These are phyloP conservation scores for Chrysophaeum taylorii DNA, from an alignment of 352 stramenopile genomes.

Conservation along the genomic window DNA sequence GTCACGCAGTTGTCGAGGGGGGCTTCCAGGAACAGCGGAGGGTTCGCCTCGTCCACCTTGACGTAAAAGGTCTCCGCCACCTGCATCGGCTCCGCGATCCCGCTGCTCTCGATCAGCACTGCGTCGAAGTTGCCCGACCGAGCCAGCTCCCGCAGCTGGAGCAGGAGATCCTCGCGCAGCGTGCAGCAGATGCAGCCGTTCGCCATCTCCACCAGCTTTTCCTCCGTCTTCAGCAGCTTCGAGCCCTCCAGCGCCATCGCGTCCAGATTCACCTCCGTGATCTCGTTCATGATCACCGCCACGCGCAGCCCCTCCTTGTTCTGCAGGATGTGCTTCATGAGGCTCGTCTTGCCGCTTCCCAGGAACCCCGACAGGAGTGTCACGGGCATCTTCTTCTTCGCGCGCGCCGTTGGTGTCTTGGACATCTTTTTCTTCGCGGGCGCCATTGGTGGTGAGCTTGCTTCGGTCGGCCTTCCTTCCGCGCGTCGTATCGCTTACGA, in stretches of 20 bases:
- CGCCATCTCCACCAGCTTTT: slow-evolving; percentile 46
- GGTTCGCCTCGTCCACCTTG: background rate
- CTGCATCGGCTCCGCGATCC: background rate
- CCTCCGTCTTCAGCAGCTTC: background rate
- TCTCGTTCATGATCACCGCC: slow-evolving; percentile 55
- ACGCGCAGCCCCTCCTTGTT: slow-evolving; percentile 49
- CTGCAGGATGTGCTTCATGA: slow-evolving; percentile 44
- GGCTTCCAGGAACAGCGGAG: too few species aligned
- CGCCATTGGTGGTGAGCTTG: too few species aligned
- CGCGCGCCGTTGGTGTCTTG: too few species aligned
- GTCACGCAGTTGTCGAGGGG: background rate
- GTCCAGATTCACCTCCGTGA: slow-evolving; percentile 53
- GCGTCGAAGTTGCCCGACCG: background rate
- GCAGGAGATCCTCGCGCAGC: slow-evolving; percentile 41
- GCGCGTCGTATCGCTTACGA: too few species aligned
- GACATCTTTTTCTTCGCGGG: too few species aligned
- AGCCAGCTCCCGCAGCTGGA: background rate
- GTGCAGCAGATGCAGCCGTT: slow-evolving; percentile 54
- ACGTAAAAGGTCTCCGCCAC: background rate
- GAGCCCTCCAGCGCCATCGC: background rate
- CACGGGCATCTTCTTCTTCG: too few species aligned
- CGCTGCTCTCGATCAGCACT: slow-evolving; percentile 1
- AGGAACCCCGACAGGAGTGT: slow-evolving; percentile 42
- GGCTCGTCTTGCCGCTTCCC: slow-evolving; percentile 46
- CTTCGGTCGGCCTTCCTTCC: too few species aligned